Evolutionary conservation across 2,329 filamentous ascomycete genomes (phyloP), one percentile per base, ranked within the genome.

Genomic region (Talaromyces atroroseus): DNA sequence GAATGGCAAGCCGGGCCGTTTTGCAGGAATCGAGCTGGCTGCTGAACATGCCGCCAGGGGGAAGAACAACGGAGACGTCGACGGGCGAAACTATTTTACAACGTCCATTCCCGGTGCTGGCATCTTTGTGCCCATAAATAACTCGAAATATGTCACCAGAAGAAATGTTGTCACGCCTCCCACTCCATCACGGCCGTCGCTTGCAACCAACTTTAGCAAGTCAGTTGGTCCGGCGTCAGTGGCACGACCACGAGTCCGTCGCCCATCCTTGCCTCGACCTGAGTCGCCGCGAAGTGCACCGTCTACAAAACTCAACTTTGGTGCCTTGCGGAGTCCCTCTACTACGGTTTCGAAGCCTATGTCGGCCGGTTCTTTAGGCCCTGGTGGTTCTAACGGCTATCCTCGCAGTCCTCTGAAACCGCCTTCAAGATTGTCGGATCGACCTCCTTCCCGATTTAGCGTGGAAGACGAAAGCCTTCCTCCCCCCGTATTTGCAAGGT

Each of bases 61-160:
- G 34, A 99, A 99, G 79, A 99, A 99, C 69, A 95, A 83, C 66
- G 94, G 94, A 61, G 92, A 96, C 71, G 94, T 97, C 54, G 92
- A 97, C 64, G 94, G 92, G 42, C 78, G 77, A 58, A 78, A 77
- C 56, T 99, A 99, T 74, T 99, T 99, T 71, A 80, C 79, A 36
- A 96, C 94, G 11, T 81, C 81, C 2, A 75, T 86, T 21, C 83
- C 89, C 0, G 90, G 90, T 60, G 85, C 94, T 2, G 94, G 94
- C 59, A 97, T 99, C 66, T 99, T 99, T 69, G 81, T 99, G 14
- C 94, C 94, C 3, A 77, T 94, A 16, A 84, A 86, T 70, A 94
- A 95, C 71, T 89, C 89, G 34, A 80, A 73, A 61, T 75, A 74
- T 59, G 70, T 75, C 82, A 67, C 88, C 82, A 71, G 86, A 84